Base-by-base conservation (phyloP, 306 rosid species). In the Malus sieversii region DNA sequence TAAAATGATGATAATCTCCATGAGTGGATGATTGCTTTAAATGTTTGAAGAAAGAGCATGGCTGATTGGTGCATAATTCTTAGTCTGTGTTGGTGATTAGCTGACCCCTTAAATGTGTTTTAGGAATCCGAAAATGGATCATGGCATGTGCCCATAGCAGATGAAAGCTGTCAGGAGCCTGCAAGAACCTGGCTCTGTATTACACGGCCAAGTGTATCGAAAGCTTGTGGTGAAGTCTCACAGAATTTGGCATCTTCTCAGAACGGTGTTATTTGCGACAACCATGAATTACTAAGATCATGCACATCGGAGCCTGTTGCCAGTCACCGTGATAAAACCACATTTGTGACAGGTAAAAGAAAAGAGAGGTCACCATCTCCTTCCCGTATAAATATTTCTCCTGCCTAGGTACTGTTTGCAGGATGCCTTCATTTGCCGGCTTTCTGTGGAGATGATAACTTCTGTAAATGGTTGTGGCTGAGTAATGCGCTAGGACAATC, bases 51-150 rank as follows among this genome's bases (percentile, higher is more conserved):
- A 18, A n/a, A 5, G 38, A 53, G 22, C 23, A 38, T 4, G 66
- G 33, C 2, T 27, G 8, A 60, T 18, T 15, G 9, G 58, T 60
- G 42, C 33, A 40, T 18, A 14, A 10, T 42, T 19, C 16, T 10
- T 60, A 20, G 63, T 27, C 48, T 59, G 30, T 44, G n/a, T 51
- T 65, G 22, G 38, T 19, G 66, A 59, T 72, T 73, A 29, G 71
- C 66, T 11, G 44, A 53, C 55, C 12, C 75, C 18, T 42, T 51
- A 32, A 74, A 70, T 78, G 18, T 80, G 52, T 84, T 86, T 64
- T 85, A 95, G 99, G 97, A 95, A 80, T 89, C 88, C 9, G 97
- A 82, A 58, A 87, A 76, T 45, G 97, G 99, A 68, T 84, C 90
- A 16, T 95, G 97, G 97, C 99, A 95, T 77, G 86, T 95, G 30